Base-by-base conservation (phyloP, 495 filamentous ascomycete species). In the Rostrohypoxylon terebratum region DNA sequence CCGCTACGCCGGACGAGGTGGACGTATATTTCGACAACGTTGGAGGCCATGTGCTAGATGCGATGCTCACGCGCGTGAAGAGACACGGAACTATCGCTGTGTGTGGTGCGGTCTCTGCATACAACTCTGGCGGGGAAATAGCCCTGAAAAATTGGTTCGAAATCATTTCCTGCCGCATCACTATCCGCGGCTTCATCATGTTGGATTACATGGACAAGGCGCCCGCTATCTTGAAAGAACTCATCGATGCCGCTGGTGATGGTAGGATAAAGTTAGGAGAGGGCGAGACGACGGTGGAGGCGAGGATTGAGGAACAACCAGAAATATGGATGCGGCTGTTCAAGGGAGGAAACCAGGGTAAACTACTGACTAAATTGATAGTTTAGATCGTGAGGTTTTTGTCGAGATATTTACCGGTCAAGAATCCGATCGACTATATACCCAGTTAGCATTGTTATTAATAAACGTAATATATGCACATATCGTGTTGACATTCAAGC, bases 21-120 rank as follows among this genome's bases (percentile, higher is more conserved):
- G 86, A 88, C 44, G 82, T 89, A 2, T 89, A 84, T 63, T 87
- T 84, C 68, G 88, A 89, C 61, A 89, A 89, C 63, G 88, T 88
- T 16, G 87, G 87, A 3, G 87, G 87, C 8, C 76, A 82, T 23
- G 86, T 89, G 54, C 78, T 89, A 62, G 86, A 89, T 66, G 74
- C 88, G 33, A 88, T 88, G 83, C 71, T 89, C 23, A 76, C 76
- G 36, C 77, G 85, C n/a, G 77, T 90, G 77, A 84, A 83, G 74
- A 74, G 74, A 57, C 69, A 77, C 68, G 87, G 87, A 0, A 80
- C 86, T 4, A 80, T 89, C 38, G 84, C 83, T 4, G 84, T 85
- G 16, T 88, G 86, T 73, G 87, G 87, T 8, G 78, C 84, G 0
- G 82, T 89, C 31, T 73, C 81, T 1, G 74, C 77, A 50, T 90